Evolutionary conservation across 2,329 filamentous ascomycete genomes (phyloP), one percentile per base, ranked within the genome.

Genomic region (Colletotrichum somersetense): DNA sequence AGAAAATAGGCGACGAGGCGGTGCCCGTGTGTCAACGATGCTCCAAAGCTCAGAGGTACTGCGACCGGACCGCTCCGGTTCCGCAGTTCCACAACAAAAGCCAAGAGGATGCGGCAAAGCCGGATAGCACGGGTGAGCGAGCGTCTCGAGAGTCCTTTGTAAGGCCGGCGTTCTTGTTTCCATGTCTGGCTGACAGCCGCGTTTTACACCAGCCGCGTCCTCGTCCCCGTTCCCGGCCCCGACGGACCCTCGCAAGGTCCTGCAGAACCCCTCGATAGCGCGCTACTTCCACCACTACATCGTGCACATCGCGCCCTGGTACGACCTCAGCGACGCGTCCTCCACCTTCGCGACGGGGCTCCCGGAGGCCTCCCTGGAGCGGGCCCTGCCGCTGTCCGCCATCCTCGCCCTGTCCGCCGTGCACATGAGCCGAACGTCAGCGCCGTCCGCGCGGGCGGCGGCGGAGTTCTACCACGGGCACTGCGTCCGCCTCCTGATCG

Each of bases 321-420:
- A 86, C 74, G 84, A 87, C 62, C 79, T 87, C 10, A 84, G 83
- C 57, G 85, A 87, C 67, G 67, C 77, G 0, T 63, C 74, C 2
- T 77, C 75, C 0, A 74, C 77, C 5, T 87, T 87, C 44, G 77
- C 75, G 7, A 79, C 75, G 4, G 52, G 76, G 0, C 80, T 86
- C 0, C 81, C 84, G 0, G 63, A 73, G 6, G 68, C 79, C 11
- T 82, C 85, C 1, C 76, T 85, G 12, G 77, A 81, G 1, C 82
- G 80, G 46, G 76, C 82, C 1, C 76, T 87, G 0, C 77, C 87
- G 2, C 83, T 87, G 74, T 81, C 79, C 57, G 84, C 85, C 1
- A 75, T 85, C 14, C 78, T 87, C 46, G 84, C 85, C 2, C 78
- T 87, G 50, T 80, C 85, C 2, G 84, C 84, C 0, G 81, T 83